A percentile compares a stretch with the other conserved stretches of the same genome.
phyloP scores from a whole-genome alignment of 768 basidiomycete genomes.

The Baorangia bicolor region DNA sequence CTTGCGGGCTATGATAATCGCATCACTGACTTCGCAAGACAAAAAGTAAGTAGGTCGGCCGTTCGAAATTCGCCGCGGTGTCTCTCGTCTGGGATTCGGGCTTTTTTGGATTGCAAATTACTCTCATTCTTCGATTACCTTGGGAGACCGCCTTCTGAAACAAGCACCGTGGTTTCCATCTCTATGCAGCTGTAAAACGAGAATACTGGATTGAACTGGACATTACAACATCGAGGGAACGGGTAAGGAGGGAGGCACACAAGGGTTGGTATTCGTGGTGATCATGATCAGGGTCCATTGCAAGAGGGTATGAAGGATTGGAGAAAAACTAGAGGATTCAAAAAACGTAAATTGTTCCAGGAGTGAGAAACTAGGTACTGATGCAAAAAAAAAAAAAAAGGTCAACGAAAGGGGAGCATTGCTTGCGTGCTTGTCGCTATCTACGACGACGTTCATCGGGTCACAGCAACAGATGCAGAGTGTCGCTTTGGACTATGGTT shows the following conservation, averaged over 20 bases:
- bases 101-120: constrained; percentile 20
- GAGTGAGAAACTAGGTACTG: constrained; percentile 1
- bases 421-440: constrained; percentile 17
- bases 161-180: constrained; percentile 13
- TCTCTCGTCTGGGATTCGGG: constrained; percentile 19
- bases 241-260: not conserved
- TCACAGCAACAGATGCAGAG: constrained; percentile 21
- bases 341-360: constrained; percentile 14
- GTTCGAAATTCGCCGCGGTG: constrained; percentile 28
- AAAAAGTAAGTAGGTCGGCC: constrained; percentile 5
- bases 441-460: constrained; percentile 24
- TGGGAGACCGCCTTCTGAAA: constrained; percentile 14
- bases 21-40: constrained; percentile 11
- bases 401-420: not conserved
- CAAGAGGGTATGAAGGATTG: constrained; percentile 14
- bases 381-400: constrained; percentile 11
- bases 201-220: constrained; percentile 10
- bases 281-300: constrained; percentile 20
- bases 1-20: constrained; percentile 20
- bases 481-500: constrained; percentile 28
- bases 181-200: not conserved
- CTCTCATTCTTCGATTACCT: constrained; percentile 17
- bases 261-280: constrained; percentile 14
- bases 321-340: not conserved
- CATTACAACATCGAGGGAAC: constrained; percentile 19